Conservation (phyloP, 2,329 filamentous ascomycete species). For the Penicillium decumbens region DNA sequence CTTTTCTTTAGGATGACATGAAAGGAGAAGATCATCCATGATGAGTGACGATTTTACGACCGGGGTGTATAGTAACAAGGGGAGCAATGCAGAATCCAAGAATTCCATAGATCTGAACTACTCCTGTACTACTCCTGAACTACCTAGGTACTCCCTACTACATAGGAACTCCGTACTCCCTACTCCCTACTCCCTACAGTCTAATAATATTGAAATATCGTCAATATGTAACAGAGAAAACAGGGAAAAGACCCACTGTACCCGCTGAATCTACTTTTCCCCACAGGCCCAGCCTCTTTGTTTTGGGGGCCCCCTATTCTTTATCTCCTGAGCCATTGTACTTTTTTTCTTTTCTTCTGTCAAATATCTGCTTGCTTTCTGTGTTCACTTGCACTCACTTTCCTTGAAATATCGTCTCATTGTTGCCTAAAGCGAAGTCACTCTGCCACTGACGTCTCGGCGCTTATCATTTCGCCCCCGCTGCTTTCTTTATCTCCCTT, state of each 20-base stretch:
- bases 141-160: too few species aligned
- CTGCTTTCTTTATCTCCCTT: not conserved
- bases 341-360: conserved; percentile 7
- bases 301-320: conserved; percentile 8
- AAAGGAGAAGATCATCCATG: not conserved
- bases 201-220: too few species aligned
- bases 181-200: too few species aligned
- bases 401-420: not conserved
- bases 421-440: not conserved
- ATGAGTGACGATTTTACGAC: not conserved
- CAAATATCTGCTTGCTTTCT: not conserved
- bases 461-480: conserved; percentile 11
- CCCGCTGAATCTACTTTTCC: conserved; percentile 1
- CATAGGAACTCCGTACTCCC: too few species aligned
- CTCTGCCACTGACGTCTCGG: conserved; percentile 7
- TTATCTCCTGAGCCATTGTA: conserved; percentile 2
- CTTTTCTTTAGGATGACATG: not conserved
- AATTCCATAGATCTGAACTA: not conserved
- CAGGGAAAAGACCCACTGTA: not conserved
- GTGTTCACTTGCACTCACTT: not conserved
- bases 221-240: too few species aligned
- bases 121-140: not conserved
- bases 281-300: conserved; percentile 19
- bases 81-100: not conserved
- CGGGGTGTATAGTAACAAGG: not conserved